Percentiles rank a stretch among this genome's conserved stretches.
phyloP scores from a whole-genome alignment of 805 yeast species.

The Yarrowia osloensis region DNA sequence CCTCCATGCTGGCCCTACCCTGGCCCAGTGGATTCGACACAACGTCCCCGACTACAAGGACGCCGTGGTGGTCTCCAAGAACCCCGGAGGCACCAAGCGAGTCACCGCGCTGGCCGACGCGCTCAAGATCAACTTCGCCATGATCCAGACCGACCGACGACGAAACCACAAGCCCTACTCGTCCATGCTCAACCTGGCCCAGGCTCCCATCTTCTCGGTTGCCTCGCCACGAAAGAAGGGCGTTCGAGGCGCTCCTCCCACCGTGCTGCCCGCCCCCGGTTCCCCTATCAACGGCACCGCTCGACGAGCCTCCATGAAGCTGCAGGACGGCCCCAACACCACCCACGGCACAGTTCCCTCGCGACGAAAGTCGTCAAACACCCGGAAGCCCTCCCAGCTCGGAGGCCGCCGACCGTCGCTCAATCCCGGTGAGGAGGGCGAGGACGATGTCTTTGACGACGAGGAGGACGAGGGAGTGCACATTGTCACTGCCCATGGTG shows the following conservation, averaged over 20 bases:
- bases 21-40: slow-evolving; percentile 93
- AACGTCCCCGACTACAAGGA: slow-evolving; percentile 77
- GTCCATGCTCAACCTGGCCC: slow-evolving; percentile 28
- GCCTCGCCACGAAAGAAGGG: slow-evolving; percentile 29
- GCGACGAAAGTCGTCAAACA: slow-evolving; percentile 27
- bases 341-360: slow-evolving; percentile 27
- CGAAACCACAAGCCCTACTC: slow-evolving; percentile 29
- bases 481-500: slow-evolving; percentile 40
- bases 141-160: slow-evolving; percentile 98
- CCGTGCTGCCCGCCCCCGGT: slow-evolving; percentile 23
- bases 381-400: slow-evolving; percentile 23
- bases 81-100: slow-evolving; percentile 98
- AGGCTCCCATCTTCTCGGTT: slow-evolving; percentile 26
- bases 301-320: slow-evolving; percentile 27
- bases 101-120: slow-evolving; percentile 98
- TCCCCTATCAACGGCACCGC: slow-evolving; percentile 22
- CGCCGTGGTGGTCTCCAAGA: slow-evolving; percentile 94
- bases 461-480: slow-evolving; percentile 39
- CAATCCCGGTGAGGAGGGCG: slow-evolving; percentile 36
- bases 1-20: slow-evolving; percentile 91
- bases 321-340: slow-evolving; percentile 29
- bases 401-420: slow-evolving; percentile 23
- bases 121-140: slow-evolving; percentile 92
- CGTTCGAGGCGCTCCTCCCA: slow-evolving; percentile 19
- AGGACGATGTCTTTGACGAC: slow-evolving; percentile 33